Conservation (phyloP, 768 basidiomycete genomes). For the Lactifluus volemus region DNA sequence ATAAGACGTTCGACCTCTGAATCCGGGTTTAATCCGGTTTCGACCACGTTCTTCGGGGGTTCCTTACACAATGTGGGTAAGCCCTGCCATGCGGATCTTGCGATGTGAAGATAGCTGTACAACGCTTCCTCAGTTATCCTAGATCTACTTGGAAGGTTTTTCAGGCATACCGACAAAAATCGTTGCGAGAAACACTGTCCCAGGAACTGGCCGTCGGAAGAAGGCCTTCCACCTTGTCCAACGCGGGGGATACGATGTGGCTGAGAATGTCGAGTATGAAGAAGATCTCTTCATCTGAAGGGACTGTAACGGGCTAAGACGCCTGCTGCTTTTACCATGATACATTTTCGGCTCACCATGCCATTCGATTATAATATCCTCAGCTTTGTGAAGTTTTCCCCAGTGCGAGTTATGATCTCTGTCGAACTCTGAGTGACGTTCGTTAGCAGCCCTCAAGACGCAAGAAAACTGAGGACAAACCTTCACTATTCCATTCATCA, state of each 20-base stretch:
- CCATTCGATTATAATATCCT: constrained; percentile 83
- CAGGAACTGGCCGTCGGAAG: constrained; percentile 48
- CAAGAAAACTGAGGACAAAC: constrained; percentile 35
- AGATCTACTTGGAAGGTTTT: background rate
- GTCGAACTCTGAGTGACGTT: constrained; percentile 43
- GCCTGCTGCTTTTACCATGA: background rate
- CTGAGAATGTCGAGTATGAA: constrained; percentile 76
- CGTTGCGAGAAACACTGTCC: constrained; percentile 61
- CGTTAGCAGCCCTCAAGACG: background rate
- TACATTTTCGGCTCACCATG: constrained; percentile 44
- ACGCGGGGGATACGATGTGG: constrained; percentile 51
- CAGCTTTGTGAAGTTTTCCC: constrained; percentile 70
- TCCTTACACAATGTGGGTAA: constrained; percentile 62
- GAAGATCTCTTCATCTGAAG: constrained; percentile 59
- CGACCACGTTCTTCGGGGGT: constrained; percentile 45
- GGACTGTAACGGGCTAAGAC: constrained; percentile 33
- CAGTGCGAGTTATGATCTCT: constrained; percentile 57
- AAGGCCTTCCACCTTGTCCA: constrained; percentile 59
- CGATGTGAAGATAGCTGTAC: constrained; percentile 56
- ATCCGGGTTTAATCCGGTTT: constrained; percentile 50
- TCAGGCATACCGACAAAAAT: constrained; percentile 68
- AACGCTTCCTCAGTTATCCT: constrained; percentile 1
- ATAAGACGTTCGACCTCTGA: constrained; percentile 64
- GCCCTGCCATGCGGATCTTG: constrained; percentile 70
- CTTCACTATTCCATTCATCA: constrained; percentile 67